phyloP scores from a whole-genome alignment of 2,329 filamentous ascomycete species.

The Albifimbria verrucaria region DNA sequence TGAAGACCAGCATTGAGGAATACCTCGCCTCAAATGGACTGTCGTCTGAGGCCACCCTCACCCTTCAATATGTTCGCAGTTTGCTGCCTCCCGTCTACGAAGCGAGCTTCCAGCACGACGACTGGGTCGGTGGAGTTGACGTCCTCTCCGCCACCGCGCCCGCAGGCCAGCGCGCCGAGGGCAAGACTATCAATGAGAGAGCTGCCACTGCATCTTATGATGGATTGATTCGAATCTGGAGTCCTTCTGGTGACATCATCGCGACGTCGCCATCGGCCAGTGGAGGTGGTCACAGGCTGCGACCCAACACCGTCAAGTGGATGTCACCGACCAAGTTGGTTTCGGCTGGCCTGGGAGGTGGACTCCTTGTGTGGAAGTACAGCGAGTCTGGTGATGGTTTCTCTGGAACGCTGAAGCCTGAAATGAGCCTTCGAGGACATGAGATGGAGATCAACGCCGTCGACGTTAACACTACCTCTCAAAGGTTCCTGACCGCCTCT shows the following conservation, averaged over 20 bases:
- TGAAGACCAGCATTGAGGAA: conserved; percentile 85
- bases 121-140: conserved; percentile 91
- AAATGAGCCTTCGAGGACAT: conserved; percentile 82
- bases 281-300: conserved; percentile 70
- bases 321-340: conserved; percentile 74
- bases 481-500: conserved; percentile 80
- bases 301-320: conserved; percentile 81
- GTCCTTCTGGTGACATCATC: conserved; percentile 79
- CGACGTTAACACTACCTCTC: conserved; percentile 68
- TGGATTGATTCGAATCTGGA: conserved; percentile 84
- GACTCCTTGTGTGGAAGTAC: conserved; percentile 88
- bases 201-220: conserved; percentile 95
- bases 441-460: conserved; percentile 70
- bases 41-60: conserved; percentile 81
- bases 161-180: conserved; percentile 46
- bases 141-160: conserved; percentile 67
- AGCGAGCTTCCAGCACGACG: conserved; percentile 92
- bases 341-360: conserved; percentile 80
- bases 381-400: conserved; percentile 60
- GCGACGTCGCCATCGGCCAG: conserved; percentile 67
- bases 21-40: conserved; percentile 84
- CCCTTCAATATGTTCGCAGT: conserved; percentile 89
- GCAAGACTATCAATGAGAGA: conserved; percentile 36
- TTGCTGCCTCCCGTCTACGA: conserved; percentile 86
- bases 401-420: conserved; percentile 63